These are phyloP conservation scores for Ascochyta pisi DNA, from an alignment of 2,329 filamentous ascomycete species.

Conservation along the genomic window DNA sequence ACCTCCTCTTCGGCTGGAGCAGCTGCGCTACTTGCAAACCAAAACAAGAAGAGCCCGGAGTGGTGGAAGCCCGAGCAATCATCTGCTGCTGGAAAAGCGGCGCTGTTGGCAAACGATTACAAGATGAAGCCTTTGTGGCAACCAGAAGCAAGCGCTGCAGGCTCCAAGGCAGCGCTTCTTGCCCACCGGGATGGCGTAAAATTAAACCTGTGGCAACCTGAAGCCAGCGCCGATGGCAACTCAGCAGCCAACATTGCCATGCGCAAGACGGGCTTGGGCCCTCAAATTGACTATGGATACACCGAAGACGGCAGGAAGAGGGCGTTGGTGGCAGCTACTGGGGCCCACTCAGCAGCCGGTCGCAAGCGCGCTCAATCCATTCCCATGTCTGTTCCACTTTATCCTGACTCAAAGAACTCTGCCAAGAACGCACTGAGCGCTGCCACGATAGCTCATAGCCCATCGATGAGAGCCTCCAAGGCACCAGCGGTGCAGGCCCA, in stretches of 20 bases:
- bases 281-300: constrained; percentile 56
- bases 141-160: constrained; percentile 68
- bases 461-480: constrained; percentile 37
- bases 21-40: constrained; percentile 77
- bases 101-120: constrained; percentile 65
- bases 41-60: constrained; percentile 70
- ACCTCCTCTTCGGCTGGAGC: constrained; percentile 70
- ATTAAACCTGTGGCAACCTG: constrained; percentile 60
- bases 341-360: constrained; percentile 67
- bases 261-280: constrained; percentile 57
- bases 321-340: constrained; percentile 77
- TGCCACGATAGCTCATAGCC: constrained; percentile 70
- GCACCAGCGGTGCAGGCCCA: constrained; percentile 6
- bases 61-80: constrained; percentile 70
- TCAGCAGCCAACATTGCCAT: constrained; percentile 76
- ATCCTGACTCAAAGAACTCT: constrained; percentile 67
- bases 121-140: constrained; percentile 69
- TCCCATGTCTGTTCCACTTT: constrained; percentile 52
- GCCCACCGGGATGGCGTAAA: constrained; percentile 64
- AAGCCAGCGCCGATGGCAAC: constrained; percentile 62
- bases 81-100: constrained; percentile 64
- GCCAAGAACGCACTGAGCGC: constrained; percentile 74
- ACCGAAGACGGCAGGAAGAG: constrained; percentile 63
- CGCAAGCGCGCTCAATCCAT: constrained; percentile 71
- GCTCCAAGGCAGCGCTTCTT: constrained; percentile 76